Evolutionary conservation across 306 rosid species (phyloP).

Genomic region (Cicer chorassanicum): DNA sequence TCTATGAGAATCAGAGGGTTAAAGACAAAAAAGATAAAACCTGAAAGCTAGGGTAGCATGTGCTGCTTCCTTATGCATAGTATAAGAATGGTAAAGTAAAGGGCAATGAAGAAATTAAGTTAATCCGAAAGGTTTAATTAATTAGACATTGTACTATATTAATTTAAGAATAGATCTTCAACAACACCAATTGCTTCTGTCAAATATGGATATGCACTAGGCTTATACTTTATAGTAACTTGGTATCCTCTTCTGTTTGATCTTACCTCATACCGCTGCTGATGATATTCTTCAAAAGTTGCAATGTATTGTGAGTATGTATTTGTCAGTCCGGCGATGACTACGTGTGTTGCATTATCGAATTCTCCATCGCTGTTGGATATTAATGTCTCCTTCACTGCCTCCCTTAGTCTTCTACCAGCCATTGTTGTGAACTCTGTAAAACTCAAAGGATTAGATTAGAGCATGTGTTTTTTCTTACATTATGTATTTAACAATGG

Average conservation of each 20-base stretch:
- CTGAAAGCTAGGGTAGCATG: too few species aligned
- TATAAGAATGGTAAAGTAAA: too few species aligned
- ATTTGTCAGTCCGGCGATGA: slow-evolving; percentile 86
- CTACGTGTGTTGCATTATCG: slow-evolving; percentile 56
- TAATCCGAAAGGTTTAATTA: not conserved
- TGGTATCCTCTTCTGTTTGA: not conserved
- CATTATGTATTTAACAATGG: not conserved
- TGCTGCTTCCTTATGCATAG: too few species aligned
- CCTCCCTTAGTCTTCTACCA: slow-evolving; percentile 77
- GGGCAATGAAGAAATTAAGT: not conserved
- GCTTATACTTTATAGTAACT: slow-evolving; percentile 13
- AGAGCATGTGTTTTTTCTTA: slow-evolving; percentile 4
- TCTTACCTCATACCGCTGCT: slow-evolving; percentile 79
- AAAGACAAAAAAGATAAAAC: too few species aligned
- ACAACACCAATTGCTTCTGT: slow-evolving; percentile 8
- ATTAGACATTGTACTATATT: not conserved
- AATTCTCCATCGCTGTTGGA: slow-evolving; percentile 63
- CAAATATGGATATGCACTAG: not conserved
- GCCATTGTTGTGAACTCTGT: slow-evolving; percentile 93
- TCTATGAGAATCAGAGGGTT: too few species aligned
- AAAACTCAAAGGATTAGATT: slow-evolving; percentile 37
- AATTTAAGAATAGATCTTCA: not conserved
- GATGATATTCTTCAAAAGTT: slow-evolving; percentile 75
- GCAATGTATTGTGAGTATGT: slow-evolving; percentile 83
- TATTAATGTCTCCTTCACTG: slow-evolving; percentile 68